Base-by-base conservation (phyloP, 169 alveolate species). In the Plasmodium sp. region DNA sequence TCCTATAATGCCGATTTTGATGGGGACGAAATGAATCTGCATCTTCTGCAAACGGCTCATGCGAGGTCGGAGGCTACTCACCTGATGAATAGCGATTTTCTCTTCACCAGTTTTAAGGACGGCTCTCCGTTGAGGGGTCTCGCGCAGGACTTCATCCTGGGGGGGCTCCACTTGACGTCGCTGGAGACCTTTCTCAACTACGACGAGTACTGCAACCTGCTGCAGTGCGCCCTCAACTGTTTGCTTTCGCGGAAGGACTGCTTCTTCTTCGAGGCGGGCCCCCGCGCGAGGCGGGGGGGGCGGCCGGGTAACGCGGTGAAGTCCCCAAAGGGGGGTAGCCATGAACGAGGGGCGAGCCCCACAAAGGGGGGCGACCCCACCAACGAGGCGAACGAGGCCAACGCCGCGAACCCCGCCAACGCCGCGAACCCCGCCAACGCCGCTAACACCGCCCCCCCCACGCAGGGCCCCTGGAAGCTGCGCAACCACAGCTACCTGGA, bases 1-100 rank as follows among this genome's bases (percentile, higher is more conserved):
- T 98, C 99, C 27, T 99, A 99, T 98, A 99, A 99, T 96, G 99
- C 99, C 0, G 99, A 99, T 96, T 99, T 99, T 96, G 99, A 99
- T 94, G 99, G 99, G 5, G 99, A 99, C 96, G 99, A 99, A 96
- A 99, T 99, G 99, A 99, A 99, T 95, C 84, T 99, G 75, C 99
- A 99, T 93, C 97, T 99, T 56, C 98, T 99, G 9, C 99, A 98
- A 97, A 99, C 98, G 62, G 97, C 98, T 84, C 94, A 98, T 41
- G 99, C 99, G 0, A 98, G 99, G 81, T 97, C 99, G 16, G 99
- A 99, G 92, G 99, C 99, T 6, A 97, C 98, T 77, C 97, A 96
- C 67, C 97, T 99, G 33, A 97, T 99, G 82, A 97, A 98, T 54
- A 99, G 99, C 67, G 99, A 99, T 95, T 96, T 98, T 96, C 99